These are phyloP conservation scores for Conticribra guillardii DNA, from an alignment of 108 stramenopile species.

Conservation along the genomic window DNA sequence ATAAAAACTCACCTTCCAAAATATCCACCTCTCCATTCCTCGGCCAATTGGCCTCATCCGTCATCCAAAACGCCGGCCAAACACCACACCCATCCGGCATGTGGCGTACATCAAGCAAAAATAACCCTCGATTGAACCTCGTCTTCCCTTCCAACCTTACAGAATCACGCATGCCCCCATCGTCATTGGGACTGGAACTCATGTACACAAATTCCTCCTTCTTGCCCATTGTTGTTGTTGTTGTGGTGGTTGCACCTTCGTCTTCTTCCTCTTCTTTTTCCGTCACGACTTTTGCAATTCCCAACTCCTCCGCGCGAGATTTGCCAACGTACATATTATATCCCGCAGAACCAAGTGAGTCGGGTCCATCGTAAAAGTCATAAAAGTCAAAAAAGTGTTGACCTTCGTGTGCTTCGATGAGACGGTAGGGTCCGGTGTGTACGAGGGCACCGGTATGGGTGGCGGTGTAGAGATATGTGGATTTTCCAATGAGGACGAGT, in stretches of 20 bases:
- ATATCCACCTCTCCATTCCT: conserved; percentile 59
- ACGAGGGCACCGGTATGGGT: conserved; percentile 9
- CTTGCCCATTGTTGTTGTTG: not conserved
- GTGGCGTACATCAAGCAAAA: conserved; percentile 73
- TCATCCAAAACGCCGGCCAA: conserved; percentile 64
- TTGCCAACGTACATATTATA: conserved; percentile 69
- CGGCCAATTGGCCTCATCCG: conserved; percentile 54
- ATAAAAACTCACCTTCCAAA: conserved; percentile 36
- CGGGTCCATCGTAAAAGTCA: conserved; percentile 78
- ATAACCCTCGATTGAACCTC: conserved; percentile 82
- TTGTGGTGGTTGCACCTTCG: conserved; percentile 39
- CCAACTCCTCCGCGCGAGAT: conserved; percentile 50
- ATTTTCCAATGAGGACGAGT: not conserved
- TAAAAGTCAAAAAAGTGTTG: conserved; percentile 74
- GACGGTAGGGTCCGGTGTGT: conserved; percentile 44
- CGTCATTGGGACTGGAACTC: conserved; percentile 63
- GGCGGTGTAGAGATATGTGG: not conserved
- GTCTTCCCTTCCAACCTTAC: conserved; percentile 79
- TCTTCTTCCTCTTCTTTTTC: too few species aligned
- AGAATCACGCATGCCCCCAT: conserved; percentile 69
- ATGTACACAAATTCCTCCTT: conserved; percentile 82
- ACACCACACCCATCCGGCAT: conserved; percentile 57
- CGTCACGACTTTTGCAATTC: conserved; percentile 62
- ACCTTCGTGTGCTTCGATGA: conserved; percentile 58
- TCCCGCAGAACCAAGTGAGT: conserved; percentile 83